Evolutionary conservation across 495 filamentous ascomycete species (phyloP), one percentile per base, ranked within the genome.

Genomic region (Cercophora newfieldiana): DNA sequence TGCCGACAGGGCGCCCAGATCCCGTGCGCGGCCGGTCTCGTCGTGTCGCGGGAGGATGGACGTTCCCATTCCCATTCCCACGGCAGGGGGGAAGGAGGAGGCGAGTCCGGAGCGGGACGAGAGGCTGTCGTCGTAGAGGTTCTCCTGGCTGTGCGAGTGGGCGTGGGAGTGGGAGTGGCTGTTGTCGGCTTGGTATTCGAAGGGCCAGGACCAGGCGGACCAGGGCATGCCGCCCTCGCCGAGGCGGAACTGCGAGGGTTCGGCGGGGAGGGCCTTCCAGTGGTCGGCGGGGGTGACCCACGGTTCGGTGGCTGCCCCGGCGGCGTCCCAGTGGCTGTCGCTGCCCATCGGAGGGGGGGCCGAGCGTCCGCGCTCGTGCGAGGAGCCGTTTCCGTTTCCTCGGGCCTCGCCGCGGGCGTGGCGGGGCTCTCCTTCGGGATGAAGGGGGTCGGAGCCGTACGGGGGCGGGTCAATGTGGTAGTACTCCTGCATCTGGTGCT

Each of bases 1-100:
- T 26, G 77, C 77, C 19, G 81, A 81, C 18, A 86, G 70, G 0
- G 81, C 78, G 60, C 79, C 82, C 28, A 84, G 74, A 22, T 86
- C 81, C 25, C 74, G 68, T 21, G 66, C 68, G 28, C 73, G 47
- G 28, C 77, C 72, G 0, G 68, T 67, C 47, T 70, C 68, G 24
- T 48, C 55, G 24, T 47, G 69, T 69, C 21, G 75, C 68, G 61
- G 49, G 61, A 59, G 60, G 53, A n/a, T 19, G 16, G n/a, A n/a
- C n/a, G n/a, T n/a, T n/a, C n/a, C n/a, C n/a, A n/a, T n/a, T n/a
- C n/a, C n/a, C n/a, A n/a, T n/a, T n/a, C 58, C 28, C 12, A 65
- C 53, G 8, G 60, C 71, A 1, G 74, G 74, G 24, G 72, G 73
- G 31, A 74, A 77, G 16, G 65, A 66, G 18, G 74, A 75, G 22